A percentile compares a stretch with the other conserved stretches of the same genome.
phyloP scores from a whole-genome alignment of 495 filamentous ascomycete genomes.

The Penicillium cataractarum region DNA sequence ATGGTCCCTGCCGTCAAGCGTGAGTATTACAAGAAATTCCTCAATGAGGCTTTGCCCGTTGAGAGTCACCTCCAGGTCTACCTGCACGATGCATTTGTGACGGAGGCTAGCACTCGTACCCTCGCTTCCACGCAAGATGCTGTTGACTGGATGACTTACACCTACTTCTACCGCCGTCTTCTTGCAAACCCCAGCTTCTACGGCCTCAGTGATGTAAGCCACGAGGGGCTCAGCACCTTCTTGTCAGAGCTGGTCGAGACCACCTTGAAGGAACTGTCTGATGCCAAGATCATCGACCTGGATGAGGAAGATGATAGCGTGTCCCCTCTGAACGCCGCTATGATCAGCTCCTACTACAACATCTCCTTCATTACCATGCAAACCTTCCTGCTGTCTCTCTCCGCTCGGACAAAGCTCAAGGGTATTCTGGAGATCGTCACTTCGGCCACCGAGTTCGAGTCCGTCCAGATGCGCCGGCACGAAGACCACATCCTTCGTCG shows the following conservation, averaged over 20 bases:
- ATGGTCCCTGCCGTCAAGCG: slow-evolving; percentile 94
- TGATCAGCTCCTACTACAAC: slow-evolving; percentile 99
- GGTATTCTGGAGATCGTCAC: slow-evolving; percentile 96
- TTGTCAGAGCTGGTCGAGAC: slow-evolving; percentile 94
- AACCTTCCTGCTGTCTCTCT: slow-evolving; percentile 96
- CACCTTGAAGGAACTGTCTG: slow-evolving; percentile 86
- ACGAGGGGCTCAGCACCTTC: slow-evolving; percentile 91
- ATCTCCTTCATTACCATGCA: slow-evolving; percentile 99
- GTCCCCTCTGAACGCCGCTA: slow-evolving; percentile 87
- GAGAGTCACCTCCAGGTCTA: slow-evolving; percentile 92
- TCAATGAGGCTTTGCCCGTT: slow-evolving; percentile 93
- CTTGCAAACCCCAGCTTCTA: slow-evolving; percentile 97
- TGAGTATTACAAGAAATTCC: slow-evolving; percentile 98
- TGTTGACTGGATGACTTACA: slow-evolving; percentile 97
- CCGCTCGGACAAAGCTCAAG: slow-evolving; percentile 86
- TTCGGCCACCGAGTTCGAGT: slow-evolving; percentile 94
- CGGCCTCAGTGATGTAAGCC: slow-evolving; percentile 82
- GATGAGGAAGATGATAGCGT: slow-evolving; percentile 96
- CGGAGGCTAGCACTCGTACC: slow-evolving; percentile 92
- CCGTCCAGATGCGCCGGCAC: slow-evolving; percentile 91
- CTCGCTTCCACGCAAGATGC: slow-evolving; percentile 96
- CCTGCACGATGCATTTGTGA: slow-evolving; percentile 94
- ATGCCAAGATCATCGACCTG: slow-evolving; percentile 94
- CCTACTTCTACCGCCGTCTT: slow-evolving; percentile 97
- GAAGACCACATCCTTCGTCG: slow-evolving; percentile 87